phyloP scores from a whole-genome alignment of 352 stramenopile species.

The Globisporangium lucens region DNA sequence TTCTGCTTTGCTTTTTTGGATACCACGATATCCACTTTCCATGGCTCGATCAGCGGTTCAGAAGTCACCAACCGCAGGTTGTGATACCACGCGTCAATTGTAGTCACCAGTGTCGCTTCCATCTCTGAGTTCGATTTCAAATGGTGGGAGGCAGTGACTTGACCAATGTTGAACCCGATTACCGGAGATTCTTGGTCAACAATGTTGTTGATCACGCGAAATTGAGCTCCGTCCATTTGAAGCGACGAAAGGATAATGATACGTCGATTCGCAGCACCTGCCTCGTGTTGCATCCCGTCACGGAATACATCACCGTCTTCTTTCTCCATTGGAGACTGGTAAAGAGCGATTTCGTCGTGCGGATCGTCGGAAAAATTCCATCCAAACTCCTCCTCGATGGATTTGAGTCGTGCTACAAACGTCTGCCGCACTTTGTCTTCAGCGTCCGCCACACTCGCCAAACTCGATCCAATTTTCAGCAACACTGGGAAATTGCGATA shows the following conservation, averaged over 20 bases:
- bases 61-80: conserved; percentile 79
- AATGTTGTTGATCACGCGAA: conserved; percentile 82
- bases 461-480: conserved; percentile 42
- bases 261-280: conserved; percentile 22
- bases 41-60: conserved; percentile 83
- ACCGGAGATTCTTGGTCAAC: conserved; percentile 78
- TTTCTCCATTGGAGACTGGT: conserved; percentile 33
- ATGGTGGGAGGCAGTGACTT: conserved; percentile 31
- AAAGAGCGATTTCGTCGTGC: conserved; percentile 28
- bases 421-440: conserved; percentile 44
- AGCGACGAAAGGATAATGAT: conserved; percentile 23
- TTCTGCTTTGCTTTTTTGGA: conserved; percentile 22
- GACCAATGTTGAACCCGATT: conserved; percentile 53
- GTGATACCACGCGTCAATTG: conserved; percentile 77
- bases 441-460: conserved; percentile 33
- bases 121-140: conserved; percentile 34
- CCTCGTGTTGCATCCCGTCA: conserved; percentile 5
- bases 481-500: conserved; percentile 74
- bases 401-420: conserved; percentile 32
- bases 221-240: conserved; percentile 40
- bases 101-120: conserved; percentile 36
- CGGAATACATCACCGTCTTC: conserved; percentile 11
- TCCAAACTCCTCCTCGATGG: conserved; percentile 39
- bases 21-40: conserved; percentile 47
- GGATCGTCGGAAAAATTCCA: conserved; percentile 38